phyloP scores from a whole-genome alignment of 345 rosid species.

The Angophora floribunda region DNA sequence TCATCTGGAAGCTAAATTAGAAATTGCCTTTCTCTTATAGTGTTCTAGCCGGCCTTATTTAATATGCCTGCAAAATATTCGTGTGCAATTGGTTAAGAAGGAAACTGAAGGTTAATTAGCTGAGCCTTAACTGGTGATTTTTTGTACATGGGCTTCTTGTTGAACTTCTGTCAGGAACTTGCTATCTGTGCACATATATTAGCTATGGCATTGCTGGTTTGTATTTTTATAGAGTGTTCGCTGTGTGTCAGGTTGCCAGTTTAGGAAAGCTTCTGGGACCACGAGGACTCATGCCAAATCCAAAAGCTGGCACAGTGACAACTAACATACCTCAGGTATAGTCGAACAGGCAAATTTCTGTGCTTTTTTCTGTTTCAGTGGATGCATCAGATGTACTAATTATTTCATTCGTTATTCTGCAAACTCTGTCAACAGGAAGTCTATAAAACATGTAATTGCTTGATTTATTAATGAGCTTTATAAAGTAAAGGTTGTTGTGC shows the following conservation, averaged over 20 bases:
- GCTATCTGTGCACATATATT: neutral
- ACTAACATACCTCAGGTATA: constrained; percentile 82
- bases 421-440: neutral
- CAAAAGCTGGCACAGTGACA: constrained; percentile 96
- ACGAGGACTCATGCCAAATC: constrained; percentile 98
- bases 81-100: neutral
- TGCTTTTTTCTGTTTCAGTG: neutral
- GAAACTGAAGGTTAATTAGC: neutral
- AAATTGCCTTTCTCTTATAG: neutral
- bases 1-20: neutral
- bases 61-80: neutral
- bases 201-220: neutral
- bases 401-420: neutral
- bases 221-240: neutral
- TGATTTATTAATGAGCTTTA: neutral
- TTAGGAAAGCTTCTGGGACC: constrained; percentile 98
- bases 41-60: neutral
- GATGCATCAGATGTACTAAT: neutral
- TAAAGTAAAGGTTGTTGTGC: neutral
- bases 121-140: neutral
- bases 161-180: neutral
- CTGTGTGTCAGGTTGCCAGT: constrained; percentile 67
- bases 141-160: neutral
- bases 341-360: neutral
- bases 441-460: neutral